phyloP scores from a whole-genome alignment of 2,329 filamentous ascomycete species.

The Nannizziopsis arthrosporioides region DNA sequence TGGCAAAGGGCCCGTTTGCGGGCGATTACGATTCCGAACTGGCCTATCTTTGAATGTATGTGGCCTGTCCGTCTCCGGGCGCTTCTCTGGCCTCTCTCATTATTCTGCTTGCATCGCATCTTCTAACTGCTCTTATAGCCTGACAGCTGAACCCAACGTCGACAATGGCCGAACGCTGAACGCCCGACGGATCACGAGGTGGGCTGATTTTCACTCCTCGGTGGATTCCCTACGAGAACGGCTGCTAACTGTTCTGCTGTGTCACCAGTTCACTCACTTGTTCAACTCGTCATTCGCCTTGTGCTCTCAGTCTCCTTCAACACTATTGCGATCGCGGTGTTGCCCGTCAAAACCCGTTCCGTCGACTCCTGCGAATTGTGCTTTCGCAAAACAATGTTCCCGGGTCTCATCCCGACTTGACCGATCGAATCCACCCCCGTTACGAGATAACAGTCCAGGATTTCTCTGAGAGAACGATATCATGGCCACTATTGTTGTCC shows the following conservation, averaged over 20 bases:
- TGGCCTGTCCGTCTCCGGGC: too few relatives aligned
- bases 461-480: neutral
- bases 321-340: neutral
- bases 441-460: neutral
- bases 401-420: neutral
- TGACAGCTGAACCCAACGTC: neutral
- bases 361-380: neutral
- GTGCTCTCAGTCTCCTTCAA: neutral
- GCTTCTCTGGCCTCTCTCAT: too few relatives aligned
- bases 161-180: slow-evolving; percentile 7
- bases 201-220: slow-evolving; percentile 1
- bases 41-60: too few relatives aligned
- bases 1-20: too few relatives aligned
- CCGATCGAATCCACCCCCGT: neutral
- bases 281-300: slow-evolving; percentile 6
- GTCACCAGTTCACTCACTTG: slow-evolving; percentile 3
- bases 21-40: too few relatives aligned
- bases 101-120: neutral
- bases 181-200: neutral
- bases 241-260: neutral
- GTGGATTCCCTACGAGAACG: slow-evolving; percentile 1
- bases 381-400: neutral
- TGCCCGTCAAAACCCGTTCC: neutral
- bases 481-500: slow-evolving; percentile 40
- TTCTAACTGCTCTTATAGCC: neutral